Conservation (phyloP, 192 early-diverging fungal species). For the Gonapodya prolifera region DNA sequence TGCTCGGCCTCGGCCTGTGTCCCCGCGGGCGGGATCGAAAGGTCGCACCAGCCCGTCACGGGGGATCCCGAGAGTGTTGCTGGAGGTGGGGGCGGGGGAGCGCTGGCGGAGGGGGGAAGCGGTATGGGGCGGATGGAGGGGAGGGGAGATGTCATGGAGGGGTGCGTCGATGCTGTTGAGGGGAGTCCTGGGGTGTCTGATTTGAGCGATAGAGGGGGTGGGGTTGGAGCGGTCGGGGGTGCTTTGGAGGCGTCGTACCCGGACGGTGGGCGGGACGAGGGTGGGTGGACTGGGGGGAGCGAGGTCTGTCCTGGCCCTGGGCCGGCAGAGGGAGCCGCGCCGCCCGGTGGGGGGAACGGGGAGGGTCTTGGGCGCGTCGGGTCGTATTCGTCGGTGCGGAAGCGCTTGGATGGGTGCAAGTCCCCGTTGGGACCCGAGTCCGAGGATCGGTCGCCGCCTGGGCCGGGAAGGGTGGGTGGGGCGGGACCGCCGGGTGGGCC, state of each 20-base stretch:
- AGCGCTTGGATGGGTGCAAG: background rate
- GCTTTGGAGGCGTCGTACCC: too few relatives aligned
- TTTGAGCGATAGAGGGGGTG: too few relatives aligned
- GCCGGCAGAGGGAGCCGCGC: too few relatives aligned
- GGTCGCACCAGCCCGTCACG: slow-evolving; percentile 45
- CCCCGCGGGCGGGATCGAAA: too few relatives aligned
- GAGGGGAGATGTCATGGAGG: too few relatives aligned
- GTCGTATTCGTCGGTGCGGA: background rate
- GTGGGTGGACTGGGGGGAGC: too few relatives aligned
- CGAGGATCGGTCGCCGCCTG: background rate
- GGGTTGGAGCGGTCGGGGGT: too few relatives aligned
- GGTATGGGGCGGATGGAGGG: slow-evolving; percentile 11
- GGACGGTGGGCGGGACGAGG: too few relatives aligned
- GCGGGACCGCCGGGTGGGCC: background rate
- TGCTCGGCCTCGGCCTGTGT: slow-evolving; percentile 68
- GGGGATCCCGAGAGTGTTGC: slow-evolving; percentile 12
- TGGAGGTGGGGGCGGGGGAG: slow-evolving; percentile 14
- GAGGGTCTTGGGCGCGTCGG: too few relatives aligned
- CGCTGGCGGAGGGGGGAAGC: slow-evolving; percentile 20
- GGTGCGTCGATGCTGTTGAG: background rate
- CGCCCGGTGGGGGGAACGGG: too few relatives aligned
- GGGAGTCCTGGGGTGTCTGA: too few relatives aligned
- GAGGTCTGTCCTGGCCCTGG: too few relatives aligned
- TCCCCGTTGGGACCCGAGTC: background rate
- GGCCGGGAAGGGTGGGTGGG: background rate